phyloP scores from a whole-genome alignment of 2,329 filamentous ascomycete species.

The Aspergillus fijiensis region DNA sequence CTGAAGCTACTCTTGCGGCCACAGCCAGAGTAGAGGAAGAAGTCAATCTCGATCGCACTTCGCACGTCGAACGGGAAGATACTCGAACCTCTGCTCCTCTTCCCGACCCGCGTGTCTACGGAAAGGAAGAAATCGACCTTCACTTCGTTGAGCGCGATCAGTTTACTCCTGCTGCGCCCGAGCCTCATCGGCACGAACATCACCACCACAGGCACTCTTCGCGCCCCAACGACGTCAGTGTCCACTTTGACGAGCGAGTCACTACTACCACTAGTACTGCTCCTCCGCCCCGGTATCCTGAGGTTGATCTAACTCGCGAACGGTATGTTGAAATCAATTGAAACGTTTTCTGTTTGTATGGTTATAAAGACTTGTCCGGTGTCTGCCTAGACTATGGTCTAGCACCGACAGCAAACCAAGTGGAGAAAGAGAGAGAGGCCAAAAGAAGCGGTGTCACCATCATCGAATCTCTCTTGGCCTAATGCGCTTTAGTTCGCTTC shows the following conservation, averaged over 20 bases:
- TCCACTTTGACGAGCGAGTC: slow-evolving; percentile 36
- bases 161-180: neutral
- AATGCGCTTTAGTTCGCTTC: slow-evolving; percentile 19
- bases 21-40: slow-evolving; percentile 76
- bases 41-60: slow-evolving; percentile 70
- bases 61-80: slow-evolving; percentile 98
- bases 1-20: slow-evolving; percentile 62
- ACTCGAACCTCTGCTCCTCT: slow-evolving; percentile 69
- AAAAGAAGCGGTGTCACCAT: slow-evolving; percentile 26
- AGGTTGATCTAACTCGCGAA: slow-evolving; percentile 53
- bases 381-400: neutral
- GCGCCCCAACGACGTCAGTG: neutral
- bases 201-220: slow-evolving; percentile 8
- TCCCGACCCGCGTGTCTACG: slow-evolving; percentile 65
- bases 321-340: slow-evolving; percentile 42
- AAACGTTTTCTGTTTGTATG: too few species aligned
- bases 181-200: slow-evolving; percentile 32
- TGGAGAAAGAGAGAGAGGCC: slow-evolving; percentile 16
- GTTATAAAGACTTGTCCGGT: slow-evolving; percentile 8
- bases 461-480: slow-evolving; percentile 14
- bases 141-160: slow-evolving; percentile 55
- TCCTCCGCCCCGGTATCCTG: slow-evolving; percentile 41
- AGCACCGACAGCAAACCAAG: slow-evolving; percentile 13
- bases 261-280: neutral
- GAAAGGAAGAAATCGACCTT: slow-evolving; percentile 84